Evolutionary conservation across 192 early-diverging fungal species (phyloP), one percentile per base, ranked within the genome.

Genomic region (Coemansia sp.): DNA sequence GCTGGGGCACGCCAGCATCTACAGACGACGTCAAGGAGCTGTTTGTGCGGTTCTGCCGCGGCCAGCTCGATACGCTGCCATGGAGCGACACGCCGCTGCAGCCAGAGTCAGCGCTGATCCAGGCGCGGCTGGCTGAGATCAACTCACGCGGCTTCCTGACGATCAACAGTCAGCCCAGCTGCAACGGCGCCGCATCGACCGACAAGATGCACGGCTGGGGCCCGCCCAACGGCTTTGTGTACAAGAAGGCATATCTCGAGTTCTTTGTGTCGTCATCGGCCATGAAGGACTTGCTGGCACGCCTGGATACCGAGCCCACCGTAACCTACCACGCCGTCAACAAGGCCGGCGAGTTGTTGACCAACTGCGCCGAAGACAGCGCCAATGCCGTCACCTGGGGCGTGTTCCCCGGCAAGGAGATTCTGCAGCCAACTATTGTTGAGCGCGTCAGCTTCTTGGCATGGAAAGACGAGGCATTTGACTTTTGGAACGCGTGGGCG

Each of bases 361-460:
- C 95, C 39, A 99, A 99, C 80, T 91, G 89, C 52, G 78, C 87
- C 27, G 85, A 80, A 35, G 94, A 95, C 73, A 85, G 86, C 12
- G 91, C 96, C 23, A 99, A 96, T 69, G 96, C 96, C 6, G 94
- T 98, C 37, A 98, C 96, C 11, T 98, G 96, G 96, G 96, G 96
- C 48, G 94, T 98, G 29, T 98, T 98, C 89, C 94, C 94, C 1
- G 94, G 94, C 48, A 92, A 94, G 70, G 96, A 98, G 78, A 93
- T 98, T 57, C 82, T 96, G 49, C 96, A 98, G 82, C 94, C 94
- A 14, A 98, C 96, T 17, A 90, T 98, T 73, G 94, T 98, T 48
- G 96, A 98, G 65, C 66, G 85, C 24, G 80, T 83, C 60, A 88
- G 86, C 53, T 98, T 98, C 73, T 80, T 93, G 73, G 94, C 94